phyloP scores from a whole-genome alignment of 2,329 filamentous ascomycete species.

The Bimuria novae-zelandiae region DNA sequence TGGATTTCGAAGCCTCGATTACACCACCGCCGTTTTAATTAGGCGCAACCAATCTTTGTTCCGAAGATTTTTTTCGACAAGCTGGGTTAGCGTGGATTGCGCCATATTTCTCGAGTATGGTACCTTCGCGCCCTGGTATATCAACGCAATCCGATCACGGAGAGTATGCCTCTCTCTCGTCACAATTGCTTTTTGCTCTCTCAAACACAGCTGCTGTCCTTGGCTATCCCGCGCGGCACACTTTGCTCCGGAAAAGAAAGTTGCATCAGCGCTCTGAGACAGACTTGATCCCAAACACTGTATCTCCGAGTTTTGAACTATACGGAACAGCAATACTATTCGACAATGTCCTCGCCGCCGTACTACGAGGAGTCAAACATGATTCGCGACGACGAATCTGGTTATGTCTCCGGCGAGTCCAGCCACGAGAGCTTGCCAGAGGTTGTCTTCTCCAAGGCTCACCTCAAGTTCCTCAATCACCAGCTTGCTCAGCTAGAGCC shows the following conservation, averaged over 20 bases:
- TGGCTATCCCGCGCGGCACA: not conserved
- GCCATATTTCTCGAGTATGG: conserved; percentile 16
- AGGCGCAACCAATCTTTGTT: conserved; percentile 11
- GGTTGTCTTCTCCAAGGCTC: conserved; percentile 82
- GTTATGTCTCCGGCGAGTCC: conserved; percentile 75
- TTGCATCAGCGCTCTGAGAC: not conserved
- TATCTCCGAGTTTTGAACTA: not conserved
- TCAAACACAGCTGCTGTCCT: not conserved
- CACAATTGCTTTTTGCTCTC: conserved; percentile 5
- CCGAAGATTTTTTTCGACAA: conserved; percentile 14
- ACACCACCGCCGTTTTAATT: conserved; percentile 9
- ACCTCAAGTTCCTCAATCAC: conserved; percentile 87
- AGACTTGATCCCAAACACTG: not conserved
- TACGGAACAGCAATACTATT: not conserved
- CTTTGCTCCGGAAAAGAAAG: not conserved
- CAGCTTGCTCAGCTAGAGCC: conserved; percentile 88
- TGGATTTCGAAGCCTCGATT: conserved; percentile 5
- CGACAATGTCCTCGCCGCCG: conserved; percentile 35
- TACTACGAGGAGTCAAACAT: conserved; percentile 32
- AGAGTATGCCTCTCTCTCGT: conserved; percentile 4
- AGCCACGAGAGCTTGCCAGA: conserved; percentile 69
- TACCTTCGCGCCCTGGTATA: conserved; percentile 12
- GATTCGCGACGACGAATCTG: conserved; percentile 68
- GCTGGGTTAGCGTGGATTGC: conserved; percentile 18
- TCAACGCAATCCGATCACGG: conserved; percentile 14